Evolutionary conservation across 352 stramenopile genomes (phyloP).

Genomic region (Phytophthora idaei): DNA sequence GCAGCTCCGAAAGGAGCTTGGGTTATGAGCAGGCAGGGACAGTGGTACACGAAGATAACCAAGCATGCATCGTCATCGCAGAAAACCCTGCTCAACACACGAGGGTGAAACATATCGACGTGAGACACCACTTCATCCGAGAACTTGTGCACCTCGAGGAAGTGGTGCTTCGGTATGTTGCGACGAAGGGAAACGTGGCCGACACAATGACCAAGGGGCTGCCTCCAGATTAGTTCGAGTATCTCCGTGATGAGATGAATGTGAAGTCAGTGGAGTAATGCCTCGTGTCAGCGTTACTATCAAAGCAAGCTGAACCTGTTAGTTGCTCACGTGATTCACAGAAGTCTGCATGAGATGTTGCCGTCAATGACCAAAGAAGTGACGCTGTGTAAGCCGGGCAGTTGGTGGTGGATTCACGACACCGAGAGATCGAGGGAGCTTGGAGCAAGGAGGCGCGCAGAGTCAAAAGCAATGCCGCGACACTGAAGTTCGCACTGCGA

Average conservation of each 20-base stretch:
- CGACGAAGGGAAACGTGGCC: conserved; percentile 3
- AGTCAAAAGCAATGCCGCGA: too few relatives aligned
- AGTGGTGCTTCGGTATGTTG: conserved; percentile 7
- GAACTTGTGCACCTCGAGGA: neutral
- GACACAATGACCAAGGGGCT: conserved; percentile 17
- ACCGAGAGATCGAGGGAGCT: too few relatives aligned
- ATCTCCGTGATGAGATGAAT: conserved; percentile 7
- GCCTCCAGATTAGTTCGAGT: conserved; percentile 5
- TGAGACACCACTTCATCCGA: neutral
- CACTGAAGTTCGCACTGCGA: too few relatives aligned
- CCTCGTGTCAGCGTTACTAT: too few relatives aligned
- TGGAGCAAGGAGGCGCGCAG: too few relatives aligned
- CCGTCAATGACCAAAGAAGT: too few relatives aligned
- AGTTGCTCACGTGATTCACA: too few relatives aligned
- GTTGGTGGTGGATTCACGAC: too few relatives aligned
- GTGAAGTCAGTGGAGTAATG: neutral
- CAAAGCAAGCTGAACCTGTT: too few relatives aligned
- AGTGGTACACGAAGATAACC: conserved; percentile 15
- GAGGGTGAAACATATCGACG: conserved; percentile 20
- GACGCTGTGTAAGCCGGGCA: too few relatives aligned
- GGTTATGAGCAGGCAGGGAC: conserved; percentile 12
- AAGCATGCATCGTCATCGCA: conserved; percentile 20
- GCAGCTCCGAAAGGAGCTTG: conserved; percentile 13
- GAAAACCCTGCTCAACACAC: conserved; percentile 18
- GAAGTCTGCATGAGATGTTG: too few relatives aligned